Evolutionary conservation across 768 basidiomycete genomes (phyloP).

Genomic region (Dioszegia hungarica): DNA sequence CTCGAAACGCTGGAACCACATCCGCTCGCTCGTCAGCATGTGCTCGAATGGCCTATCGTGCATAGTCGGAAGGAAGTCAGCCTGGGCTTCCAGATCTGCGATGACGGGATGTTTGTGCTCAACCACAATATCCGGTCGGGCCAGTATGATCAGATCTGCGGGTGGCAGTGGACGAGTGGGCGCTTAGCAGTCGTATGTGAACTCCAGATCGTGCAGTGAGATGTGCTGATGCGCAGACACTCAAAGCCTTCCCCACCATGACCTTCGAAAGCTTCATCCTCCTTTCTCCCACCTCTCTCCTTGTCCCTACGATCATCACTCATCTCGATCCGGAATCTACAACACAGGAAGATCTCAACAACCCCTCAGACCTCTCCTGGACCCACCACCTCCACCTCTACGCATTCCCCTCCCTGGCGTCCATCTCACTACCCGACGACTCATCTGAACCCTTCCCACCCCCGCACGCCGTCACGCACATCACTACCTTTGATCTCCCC

Average conservation of each 20-base stretch:
- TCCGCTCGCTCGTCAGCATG: conserved; percentile 26
- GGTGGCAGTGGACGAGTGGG: conserved; percentile 45
- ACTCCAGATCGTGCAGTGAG: too few relatives aligned
- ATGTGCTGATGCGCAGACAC: conserved; percentile 20
- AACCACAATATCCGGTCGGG: conserved; percentile 13
- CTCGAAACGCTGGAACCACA: conserved; percentile 40
- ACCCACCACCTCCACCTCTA: conserved; percentile 37
- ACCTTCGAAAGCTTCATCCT: conserved; percentile 39
- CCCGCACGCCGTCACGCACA: conserved; percentile 31
- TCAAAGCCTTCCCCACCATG: conserved; percentile 22
- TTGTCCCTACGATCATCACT: conserved; percentile 34
- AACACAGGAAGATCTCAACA: conserved; percentile 23
- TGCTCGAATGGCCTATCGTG: conserved; percentile 25
- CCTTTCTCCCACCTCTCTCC: conserved; percentile 31
- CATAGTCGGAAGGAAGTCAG: background rate
- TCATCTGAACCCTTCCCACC: conserved; percentile 26
- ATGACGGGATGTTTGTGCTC: conserved; percentile 36
- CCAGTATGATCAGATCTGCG: conserved; percentile 24
- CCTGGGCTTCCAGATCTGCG: conserved; percentile 40
- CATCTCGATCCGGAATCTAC: conserved; percentile 24
- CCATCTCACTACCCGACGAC: background rate
- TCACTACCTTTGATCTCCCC: conserved; percentile 37
- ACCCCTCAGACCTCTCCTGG: conserved; percentile 26
- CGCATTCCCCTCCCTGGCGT: conserved; percentile 39
- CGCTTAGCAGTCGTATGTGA: conserved; percentile 31